Conservation (phyloP, 2,329 filamentous ascomycete genomes). For the Thelonectria discophora region DNA sequence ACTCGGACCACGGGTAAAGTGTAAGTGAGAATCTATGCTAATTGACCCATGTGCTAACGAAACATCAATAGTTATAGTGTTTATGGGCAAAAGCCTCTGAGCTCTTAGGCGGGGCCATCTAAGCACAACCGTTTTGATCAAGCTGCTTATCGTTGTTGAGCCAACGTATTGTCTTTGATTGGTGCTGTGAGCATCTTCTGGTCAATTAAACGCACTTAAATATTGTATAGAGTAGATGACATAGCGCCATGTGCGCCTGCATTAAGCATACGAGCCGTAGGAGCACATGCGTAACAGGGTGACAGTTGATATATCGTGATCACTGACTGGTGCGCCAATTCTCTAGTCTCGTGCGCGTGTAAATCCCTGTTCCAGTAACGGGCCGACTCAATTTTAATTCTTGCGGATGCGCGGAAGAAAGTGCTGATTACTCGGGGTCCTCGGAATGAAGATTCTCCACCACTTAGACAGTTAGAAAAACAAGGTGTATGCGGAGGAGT, state of each 20-base stretch:
- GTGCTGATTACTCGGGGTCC: neutral
- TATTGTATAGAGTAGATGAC: too few relatives aligned
- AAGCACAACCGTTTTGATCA: too few relatives aligned
- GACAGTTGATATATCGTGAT: neutral
- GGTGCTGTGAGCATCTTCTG: too few relatives aligned
- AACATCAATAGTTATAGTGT: neutral
- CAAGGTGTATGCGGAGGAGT: neutral
- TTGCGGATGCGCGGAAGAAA: neutral
- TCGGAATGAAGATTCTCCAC: neutral
- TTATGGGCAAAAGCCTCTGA: neutral
- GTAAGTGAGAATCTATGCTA: slow-evolving; percentile 19
- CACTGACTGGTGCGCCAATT: slow-evolving; percentile 2
- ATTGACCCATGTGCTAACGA: neutral
- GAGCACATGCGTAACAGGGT: neutral
- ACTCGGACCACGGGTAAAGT: slow-evolving; percentile 29
- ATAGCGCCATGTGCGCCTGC: too few relatives aligned
- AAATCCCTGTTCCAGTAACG: neutral
- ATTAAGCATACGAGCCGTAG: neutral
- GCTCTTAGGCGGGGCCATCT: neutral
- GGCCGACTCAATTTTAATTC: neutral
- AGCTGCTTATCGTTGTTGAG: too few relatives aligned
- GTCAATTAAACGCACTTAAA: too few relatives aligned
- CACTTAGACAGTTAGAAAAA: neutral
- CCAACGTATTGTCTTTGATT: too few relatives aligned
- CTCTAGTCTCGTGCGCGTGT: neutral